Base-by-base conservation (phyloP, 805 yeast species). In the Alloascoidea africana region DNA sequence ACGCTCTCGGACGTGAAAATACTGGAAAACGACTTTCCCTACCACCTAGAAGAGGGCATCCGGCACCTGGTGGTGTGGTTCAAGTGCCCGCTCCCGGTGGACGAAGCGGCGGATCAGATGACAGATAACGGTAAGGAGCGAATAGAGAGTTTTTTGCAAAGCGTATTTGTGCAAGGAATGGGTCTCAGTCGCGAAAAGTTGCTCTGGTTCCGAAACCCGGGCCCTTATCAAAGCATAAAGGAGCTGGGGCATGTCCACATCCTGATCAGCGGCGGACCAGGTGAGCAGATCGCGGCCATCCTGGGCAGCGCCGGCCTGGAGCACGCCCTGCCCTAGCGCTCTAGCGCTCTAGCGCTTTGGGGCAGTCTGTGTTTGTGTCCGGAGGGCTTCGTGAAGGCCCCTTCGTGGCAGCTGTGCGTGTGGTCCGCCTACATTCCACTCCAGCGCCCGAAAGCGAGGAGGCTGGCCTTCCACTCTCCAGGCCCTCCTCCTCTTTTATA, bases 191-290 rank as follows among this genome's bases (percentile, higher is more conserved):
- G 54, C 32, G 57, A 59, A 6, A 52, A 63, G 36, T 44, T 72
- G 11, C 48, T 62, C 18, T 73, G 79, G 79, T 73, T 73, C 49
- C 66, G 68, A 39, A 73, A 73, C 48, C 70, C 77, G 68, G 62
- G 60, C 13, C 60, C 69, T 17, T 50, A 73, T 27, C 78, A 73
- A 50, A 66, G 73, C 43, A 71, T 73, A 3, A 64, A 65, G 37
- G 62, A 66, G 16, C 57, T 73, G 32, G 73, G 74, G 45, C 80
- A 73, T 47, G 61, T 73, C 40, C 80, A 73, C 49, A 70, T 73
- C 1, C 48, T 73, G 27, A 50, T 73, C 16, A 36, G 49, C 14
- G 30, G n/a, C 30, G 8, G 13, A 8, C 13, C 13, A 23, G n/a
- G n/a, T 23, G n/a, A 23, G 30, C 30, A 23, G n/a, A n/a, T n/a